phyloP scores from a whole-genome alignment of 257 asterid species.

The Schizonepeta tenuifolia region DNA sequence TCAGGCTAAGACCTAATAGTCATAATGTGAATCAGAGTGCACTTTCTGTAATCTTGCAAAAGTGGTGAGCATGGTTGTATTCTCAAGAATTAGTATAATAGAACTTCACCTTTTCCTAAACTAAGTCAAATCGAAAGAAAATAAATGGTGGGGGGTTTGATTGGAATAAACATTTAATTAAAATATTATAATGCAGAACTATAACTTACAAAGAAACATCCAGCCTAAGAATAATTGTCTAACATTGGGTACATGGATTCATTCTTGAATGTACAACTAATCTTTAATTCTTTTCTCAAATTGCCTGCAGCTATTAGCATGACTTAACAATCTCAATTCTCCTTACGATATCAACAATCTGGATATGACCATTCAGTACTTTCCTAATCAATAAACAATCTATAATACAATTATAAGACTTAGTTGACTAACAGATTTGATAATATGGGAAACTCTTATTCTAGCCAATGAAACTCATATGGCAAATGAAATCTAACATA shows the following conservation, averaged over 20 bases:
- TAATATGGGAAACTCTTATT: neutral
- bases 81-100: neutral
- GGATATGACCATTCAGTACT: neutral
- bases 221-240: neutral
- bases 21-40: neutral
- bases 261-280: neutral
- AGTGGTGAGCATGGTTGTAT: neutral
- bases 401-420: neutral
- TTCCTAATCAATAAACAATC: neutral
- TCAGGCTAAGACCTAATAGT: neutral
- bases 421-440: neutral
- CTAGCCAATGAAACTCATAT: neutral
- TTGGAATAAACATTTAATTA: neutral
- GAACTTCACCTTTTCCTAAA: neutral
- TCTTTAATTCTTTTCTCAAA: neutral
- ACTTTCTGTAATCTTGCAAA: neutral
- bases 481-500: neutral
- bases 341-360: neutral
- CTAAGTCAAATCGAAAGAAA: neutral
- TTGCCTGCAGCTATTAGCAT: neutral
- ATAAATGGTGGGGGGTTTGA: neutral
- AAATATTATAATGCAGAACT: neutral
- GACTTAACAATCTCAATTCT: too few species aligned
- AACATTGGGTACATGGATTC: neutral
- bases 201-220: neutral